Evolutionary conservation across 768 basidiomycete species (phyloP).

Genomic region (Pleurotus ostreatus): DNA sequence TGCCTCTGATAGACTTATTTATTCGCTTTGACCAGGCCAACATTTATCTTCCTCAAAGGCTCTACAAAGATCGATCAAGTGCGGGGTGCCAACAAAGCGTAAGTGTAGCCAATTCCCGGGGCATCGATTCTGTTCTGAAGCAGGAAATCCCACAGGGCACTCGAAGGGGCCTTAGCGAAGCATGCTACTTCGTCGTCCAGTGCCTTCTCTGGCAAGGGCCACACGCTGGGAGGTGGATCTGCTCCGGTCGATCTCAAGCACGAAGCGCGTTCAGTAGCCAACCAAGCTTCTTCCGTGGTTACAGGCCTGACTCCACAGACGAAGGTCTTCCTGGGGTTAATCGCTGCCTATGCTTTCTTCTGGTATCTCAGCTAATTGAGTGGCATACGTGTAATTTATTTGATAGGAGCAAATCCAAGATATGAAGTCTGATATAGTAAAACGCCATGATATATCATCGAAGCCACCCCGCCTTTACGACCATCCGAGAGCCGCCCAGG

Average conservation of each 20-base stretch:
- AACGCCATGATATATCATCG: too few relatives aligned
- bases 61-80: slow-evolving; percentile 65
- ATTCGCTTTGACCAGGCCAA: slow-evolving; percentile 52
- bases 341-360: slow-evolving; percentile 61
- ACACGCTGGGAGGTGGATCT: slow-evolving; percentile 58
- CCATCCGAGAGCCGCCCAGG: slow-evolving; percentile 53
- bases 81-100: slow-evolving; percentile 68
- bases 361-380: slow-evolving; percentile 39
- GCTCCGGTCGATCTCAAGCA: slow-evolving; percentile 29
- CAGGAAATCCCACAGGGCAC: slow-evolving; percentile 36
- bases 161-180: slow-evolving; percentile 55
- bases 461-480: too few relatives aligned
- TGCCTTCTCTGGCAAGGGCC: slow-evolving; percentile 70
- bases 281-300: slow-evolving; percentile 31
- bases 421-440: too few relatives aligned
- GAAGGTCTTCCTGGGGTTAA: slow-evolving; percentile 57
- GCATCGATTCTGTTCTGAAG: neutral
- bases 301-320: slow-evolving; percentile 62
- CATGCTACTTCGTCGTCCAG: slow-evolving; percentile 40
- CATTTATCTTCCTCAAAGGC: slow-evolving; percentile 76
- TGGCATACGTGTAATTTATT: slow-evolving; percentile 20
- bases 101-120: slow-evolving; percentile 18
- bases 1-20: neutral
- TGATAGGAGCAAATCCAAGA: too few relatives aligned
- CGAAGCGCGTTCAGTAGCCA: slow-evolving; percentile 27